Base-by-base conservation (phyloP, 306 rosid species). In the Hippophae gyantsensis region DNA sequence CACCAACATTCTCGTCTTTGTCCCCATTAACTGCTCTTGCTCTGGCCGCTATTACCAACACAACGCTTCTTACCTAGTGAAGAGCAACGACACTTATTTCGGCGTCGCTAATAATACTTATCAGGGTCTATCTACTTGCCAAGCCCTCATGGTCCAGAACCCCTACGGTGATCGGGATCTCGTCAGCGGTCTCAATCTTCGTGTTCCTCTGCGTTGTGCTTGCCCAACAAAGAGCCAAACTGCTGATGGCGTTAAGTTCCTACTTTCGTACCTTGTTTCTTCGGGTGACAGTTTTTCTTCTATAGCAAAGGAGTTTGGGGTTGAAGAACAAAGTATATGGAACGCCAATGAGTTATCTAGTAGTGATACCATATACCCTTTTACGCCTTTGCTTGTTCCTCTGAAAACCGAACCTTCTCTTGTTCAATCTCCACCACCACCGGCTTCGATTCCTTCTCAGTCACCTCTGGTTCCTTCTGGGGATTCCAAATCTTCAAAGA, bases 91-190 rank as follows among this genome's bases (percentile, higher is more conserved):
- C 8, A 81, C 86, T 3, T 87, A 87, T 58, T 67, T 87, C 62
- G 0, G 10, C 13, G 54, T 87, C 6, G 84, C 95, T 42, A 81
- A 84, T 66, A 54, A 73, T 62, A 84, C 95, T 49, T 86, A 77
- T 51, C 64, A 81, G 54, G 68, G 86, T 6, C 90, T 86, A 61
- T 72, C 90, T 48, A 84, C 95, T 9, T 86, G 90, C 26, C 95
- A 87, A 18, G 76, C 90, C 10, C 72, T 84, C 42, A 53, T 45
- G 12, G 63, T 50, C 8, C 90, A 84, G 40, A 87, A 87, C 48
- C n/a, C 49, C 6, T 66, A 48, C 52, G 26, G 5, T 5, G 10
- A 0, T 3, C 52, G n/a, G 0, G 50, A 74, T 43, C 80, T 87
- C 13, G 2, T n/a, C 5, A 38, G 0, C 4, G 79, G 75, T 2